A percentile compares a stretch with the other conserved stretches of the same genome.
Evolutionary conservation across 805 yeast genomes (phyloP).

Genomic region (Torulaspora delbrueckii): DNA sequence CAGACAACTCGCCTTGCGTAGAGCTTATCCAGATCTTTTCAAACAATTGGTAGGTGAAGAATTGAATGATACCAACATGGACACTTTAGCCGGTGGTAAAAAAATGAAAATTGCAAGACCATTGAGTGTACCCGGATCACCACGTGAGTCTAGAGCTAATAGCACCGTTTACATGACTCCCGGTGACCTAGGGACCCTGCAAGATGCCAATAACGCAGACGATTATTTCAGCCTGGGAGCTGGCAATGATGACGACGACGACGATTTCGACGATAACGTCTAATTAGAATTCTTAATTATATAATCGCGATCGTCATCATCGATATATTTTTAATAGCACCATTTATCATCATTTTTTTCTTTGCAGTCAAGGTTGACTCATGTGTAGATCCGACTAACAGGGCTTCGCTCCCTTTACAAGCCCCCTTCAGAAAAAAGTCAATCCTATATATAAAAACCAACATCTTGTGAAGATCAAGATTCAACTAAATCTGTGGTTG

Average conservation of each 20-base stretch:
- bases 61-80: conserved; percentile 28
- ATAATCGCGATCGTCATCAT: too few relatives aligned
- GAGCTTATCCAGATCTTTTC: conserved; percentile 90
- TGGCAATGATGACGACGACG: conserved; percentile 41
- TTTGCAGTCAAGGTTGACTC: neutral
- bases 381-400: neutral
- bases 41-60: conserved; percentile 37
- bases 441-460: neutral
- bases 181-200: conserved; percentile 94
- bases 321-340: too few relatives aligned
- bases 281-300: neutral
- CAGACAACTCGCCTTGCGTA: conserved; percentile 79
- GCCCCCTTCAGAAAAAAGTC: neutral
- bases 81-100: conserved; percentile 35
- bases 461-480: too few relatives aligned
- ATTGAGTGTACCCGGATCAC: conserved; percentile 95
- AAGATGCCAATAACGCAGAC: conserved; percentile 76
- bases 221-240: conserved; percentile 57
- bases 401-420: neutral
- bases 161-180: conserved; percentile 81
- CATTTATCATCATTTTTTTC: neutral
- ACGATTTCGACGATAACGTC: conserved; percentile 37
- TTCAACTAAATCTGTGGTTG: too few relatives aligned
- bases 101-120: conserved; percentile 81
- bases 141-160: conserved; percentile 47